These are phyloP conservation scores for Megacollybia marginata DNA, from an alignment of 768 basidiomycete genomes.

Conservation along the genomic window DNA sequence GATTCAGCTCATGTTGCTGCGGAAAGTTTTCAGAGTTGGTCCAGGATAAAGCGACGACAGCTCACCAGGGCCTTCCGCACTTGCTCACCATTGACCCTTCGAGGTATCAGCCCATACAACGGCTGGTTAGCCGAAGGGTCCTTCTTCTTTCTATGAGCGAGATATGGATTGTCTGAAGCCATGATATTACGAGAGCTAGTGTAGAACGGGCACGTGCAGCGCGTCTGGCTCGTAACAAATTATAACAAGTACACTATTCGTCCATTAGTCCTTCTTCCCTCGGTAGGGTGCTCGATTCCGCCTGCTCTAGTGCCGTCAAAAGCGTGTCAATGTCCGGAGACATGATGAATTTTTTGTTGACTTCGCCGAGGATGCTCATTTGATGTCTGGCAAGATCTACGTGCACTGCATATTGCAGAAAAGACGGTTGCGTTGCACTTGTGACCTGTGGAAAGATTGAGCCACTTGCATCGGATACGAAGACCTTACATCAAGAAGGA, in stretches of 20 bases:
- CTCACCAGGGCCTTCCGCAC: slow-evolving; percentile 66
- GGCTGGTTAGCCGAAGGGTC: slow-evolving; percentile 42
- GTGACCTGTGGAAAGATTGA: slow-evolving; percentile 45
- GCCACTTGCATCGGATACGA: slow-evolving; percentile 1
- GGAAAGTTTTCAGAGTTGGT: background rate
- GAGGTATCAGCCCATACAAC: slow-evolving; percentile 65
- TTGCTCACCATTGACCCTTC: slow-evolving; percentile 59
- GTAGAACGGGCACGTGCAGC: too few species aligned
- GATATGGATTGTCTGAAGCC: background rate
- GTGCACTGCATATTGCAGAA: slow-evolving; percentile 81
- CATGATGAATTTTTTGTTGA: slow-evolving; percentile 77
- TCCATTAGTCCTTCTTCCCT: slow-evolving; percentile 50
- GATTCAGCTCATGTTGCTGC: slow-evolving; percentile 76
- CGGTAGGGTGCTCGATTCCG: slow-evolving; percentile 30
- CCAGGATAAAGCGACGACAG: slow-evolving; percentile 3
- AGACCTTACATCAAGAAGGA: slow-evolving; percentile 69
- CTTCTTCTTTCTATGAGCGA: background rate
- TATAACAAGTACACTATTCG: background rate
- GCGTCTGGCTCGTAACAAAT: too few species aligned
- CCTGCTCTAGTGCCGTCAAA: slow-evolving; percentile 54
- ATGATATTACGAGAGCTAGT: background rate
- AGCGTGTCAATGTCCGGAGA: slow-evolving; percentile 80
- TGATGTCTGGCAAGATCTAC: slow-evolving; percentile 54
- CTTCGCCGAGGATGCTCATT: slow-evolving; percentile 74
- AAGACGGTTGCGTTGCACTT: slow-evolving; percentile 77